phyloP scores from a whole-genome alignment of 179 eudicot genomes.

The Vitellaria paradoxa region DNA sequence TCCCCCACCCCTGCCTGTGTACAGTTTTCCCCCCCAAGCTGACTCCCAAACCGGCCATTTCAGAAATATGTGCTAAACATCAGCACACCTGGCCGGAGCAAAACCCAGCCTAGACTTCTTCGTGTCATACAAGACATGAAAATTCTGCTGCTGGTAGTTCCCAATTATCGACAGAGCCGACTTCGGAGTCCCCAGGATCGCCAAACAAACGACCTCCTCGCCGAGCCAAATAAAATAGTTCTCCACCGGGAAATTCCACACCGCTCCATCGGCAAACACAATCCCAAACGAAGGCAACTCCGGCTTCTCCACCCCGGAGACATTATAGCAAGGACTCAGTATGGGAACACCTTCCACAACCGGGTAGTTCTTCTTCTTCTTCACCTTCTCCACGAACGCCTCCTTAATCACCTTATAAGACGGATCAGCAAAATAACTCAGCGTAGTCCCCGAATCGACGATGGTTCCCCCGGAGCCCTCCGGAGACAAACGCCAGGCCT shows the following conservation, averaged over 20 bases:
- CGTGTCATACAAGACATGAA: constrained; percentile 69
- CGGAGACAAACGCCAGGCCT: constrained; percentile 55
- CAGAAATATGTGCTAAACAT: constrained; percentile 31
- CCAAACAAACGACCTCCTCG: constrained; percentile 73
- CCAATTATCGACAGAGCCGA: constrained; percentile 82
- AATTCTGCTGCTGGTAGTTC: constrained; percentile 95
- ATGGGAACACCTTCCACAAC: constrained; percentile 59
- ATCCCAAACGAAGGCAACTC: constrained; percentile 75
- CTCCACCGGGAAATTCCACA: constrained; percentile 72
- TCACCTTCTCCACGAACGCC: constrained; percentile 61
- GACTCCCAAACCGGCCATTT: too few species aligned
- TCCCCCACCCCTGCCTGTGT: too few species aligned
- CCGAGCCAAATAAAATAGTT: constrained; percentile 82
- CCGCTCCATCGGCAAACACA: constrained; percentile 68
- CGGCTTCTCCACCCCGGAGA: constrained; percentile 54
- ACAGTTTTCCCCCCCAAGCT: too few species aligned
- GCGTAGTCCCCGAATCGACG: constrained; percentile 85
- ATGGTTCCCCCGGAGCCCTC: constrained; percentile 85
- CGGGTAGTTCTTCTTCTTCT: constrained; percentile 25
- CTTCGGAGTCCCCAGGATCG: constrained; percentile 69
- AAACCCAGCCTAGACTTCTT: constrained; percentile 83
- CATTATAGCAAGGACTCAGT: constrained; percentile 77
- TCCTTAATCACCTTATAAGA: constrained; percentile 62
- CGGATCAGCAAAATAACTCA: constrained; percentile 73
- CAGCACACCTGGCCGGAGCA: constrained; percentile 79